Evolutionary conservation across 1,284 basidiomycete species (phyloP).

Genomic region (Microbotryum lychnidis-dioicae): DNA sequence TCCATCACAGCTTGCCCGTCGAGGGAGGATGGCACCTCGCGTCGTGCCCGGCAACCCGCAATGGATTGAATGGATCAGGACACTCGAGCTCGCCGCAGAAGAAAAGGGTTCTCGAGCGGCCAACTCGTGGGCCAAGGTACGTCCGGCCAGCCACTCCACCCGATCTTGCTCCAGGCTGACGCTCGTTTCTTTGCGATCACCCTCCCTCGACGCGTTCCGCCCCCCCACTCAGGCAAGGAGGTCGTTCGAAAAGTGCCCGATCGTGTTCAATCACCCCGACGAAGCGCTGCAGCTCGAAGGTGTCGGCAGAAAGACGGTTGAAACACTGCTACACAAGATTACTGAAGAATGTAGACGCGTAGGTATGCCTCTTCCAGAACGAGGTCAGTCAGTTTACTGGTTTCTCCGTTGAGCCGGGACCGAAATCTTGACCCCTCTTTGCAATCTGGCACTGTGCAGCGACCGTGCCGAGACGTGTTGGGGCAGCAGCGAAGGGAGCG

Average conservation of each 20-base stretch:
- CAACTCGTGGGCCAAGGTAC: constrained; percentile 17
- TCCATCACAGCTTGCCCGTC: too few species aligned
- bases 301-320: constrained; percentile 12
- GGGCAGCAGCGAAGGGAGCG: too few species aligned
- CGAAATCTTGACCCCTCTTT: too few species aligned
- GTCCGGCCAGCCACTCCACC: neutral
- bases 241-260: constrained; percentile 14
- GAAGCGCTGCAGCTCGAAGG: constrained; percentile 13
- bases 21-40: neutral
- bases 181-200: neutral
- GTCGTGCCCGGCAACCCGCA: constrained; percentile 22
- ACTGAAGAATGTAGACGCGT: constrained; percentile 3
- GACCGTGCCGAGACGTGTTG: too few species aligned
- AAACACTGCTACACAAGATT: constrained; percentile 3
- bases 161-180: neutral
- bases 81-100: constrained; percentile 4
- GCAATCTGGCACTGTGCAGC: too few species aligned
- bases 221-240: constrained; percentile 14
- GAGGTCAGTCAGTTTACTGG: neutral
- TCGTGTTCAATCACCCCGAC: constrained; percentile 16
- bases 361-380: constrained; percentile 13
- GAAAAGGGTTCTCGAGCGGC: constrained; percentile 11
- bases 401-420: too few species aligned
- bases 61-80: constrained; percentile 25
- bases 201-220: neutral